Evolutionary conservation across 305 asterid genomes (phyloP).

Genomic region (Solanum aculeatissimum): DNA sequence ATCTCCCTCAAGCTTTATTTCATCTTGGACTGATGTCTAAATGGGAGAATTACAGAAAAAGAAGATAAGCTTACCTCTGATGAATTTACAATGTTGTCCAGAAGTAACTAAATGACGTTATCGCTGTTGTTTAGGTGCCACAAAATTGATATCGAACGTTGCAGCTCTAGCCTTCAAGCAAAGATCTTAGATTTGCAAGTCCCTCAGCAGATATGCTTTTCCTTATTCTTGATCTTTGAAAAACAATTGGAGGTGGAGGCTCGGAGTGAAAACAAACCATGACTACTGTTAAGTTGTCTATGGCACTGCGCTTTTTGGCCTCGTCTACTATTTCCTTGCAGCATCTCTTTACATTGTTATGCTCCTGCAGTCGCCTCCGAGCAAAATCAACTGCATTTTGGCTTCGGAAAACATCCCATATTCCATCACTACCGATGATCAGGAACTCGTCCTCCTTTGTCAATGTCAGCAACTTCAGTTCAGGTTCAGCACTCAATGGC

Average conservation of each 20-base stretch:
- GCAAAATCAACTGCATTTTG: conserved; percentile 83
- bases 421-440: conserved; percentile 77
- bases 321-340: conserved; percentile 73
- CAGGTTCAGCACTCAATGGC: conserved; percentile 89
- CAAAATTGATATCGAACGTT: background rate
- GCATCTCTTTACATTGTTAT: conserved; percentile 64
- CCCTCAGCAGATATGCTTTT: conserved; percentile 79
- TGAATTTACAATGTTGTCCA: conserved; percentile 29
- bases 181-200: conserved; percentile 50
- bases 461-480: conserved; percentile 51
- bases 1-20: conserved; percentile 7
- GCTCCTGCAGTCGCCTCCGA: conserved; percentile 68
- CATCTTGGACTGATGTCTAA: conserved; percentile 8
- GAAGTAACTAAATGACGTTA: conserved; percentile 1
- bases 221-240: conserved; percentile 47
- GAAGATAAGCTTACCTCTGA: background rate
- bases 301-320: conserved; percentile 71
- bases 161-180: conserved; percentile 41
- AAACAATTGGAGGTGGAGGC: conserved; percentile 39
- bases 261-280: conserved; percentile 68
- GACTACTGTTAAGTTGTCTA: conserved; percentile 67
- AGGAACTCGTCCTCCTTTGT: conserved; percentile 80
- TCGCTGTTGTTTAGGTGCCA: background rate
- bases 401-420: conserved; percentile 81
- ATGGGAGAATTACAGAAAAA: conserved; percentile 19